Conservation (phyloP, 352 stramenopile species). For the Saprolegnia parasitica region DNA sequence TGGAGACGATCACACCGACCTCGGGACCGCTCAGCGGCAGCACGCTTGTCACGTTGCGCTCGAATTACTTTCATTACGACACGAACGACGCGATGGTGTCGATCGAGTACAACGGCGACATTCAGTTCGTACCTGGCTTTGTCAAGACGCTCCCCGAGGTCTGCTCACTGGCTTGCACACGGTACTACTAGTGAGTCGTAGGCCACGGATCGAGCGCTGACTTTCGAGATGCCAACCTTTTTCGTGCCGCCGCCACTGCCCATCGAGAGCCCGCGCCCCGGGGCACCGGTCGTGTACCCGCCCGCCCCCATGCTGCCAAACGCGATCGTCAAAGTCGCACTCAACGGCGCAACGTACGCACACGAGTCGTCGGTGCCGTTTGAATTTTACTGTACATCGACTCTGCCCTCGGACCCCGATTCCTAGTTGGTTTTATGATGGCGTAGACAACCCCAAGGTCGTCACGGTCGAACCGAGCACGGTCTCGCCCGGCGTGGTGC, state of each 20-base stretch:
- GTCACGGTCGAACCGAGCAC: background rate
- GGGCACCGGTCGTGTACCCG: background rate
- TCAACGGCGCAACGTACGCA: constrained; percentile 9
- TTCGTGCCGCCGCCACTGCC: background rate
- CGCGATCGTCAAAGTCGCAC: background rate
- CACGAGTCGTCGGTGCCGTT: constrained; percentile 5
- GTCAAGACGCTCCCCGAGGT: constrained; percentile 8
- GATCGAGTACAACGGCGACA: constrained; percentile 34
- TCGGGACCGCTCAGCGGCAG: constrained; percentile 40
- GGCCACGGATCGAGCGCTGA: background rate
- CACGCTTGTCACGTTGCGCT: constrained; percentile 46
- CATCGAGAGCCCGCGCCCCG: background rate
- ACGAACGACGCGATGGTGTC: constrained; percentile 46
- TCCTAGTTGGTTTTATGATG: background rate
- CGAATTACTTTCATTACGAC: constrained; percentile 56
- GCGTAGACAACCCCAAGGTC: constrained; percentile 7
- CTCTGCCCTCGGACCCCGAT: no score
- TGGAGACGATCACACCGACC: constrained; percentile 40
- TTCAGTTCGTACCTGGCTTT: constrained; percentile 3
- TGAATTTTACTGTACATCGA: constrained; percentile 20
- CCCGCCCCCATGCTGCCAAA: background rate
- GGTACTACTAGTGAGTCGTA: background rate
- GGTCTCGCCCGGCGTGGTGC: background rate
- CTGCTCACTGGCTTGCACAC: background rate
- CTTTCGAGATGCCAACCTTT: constrained; percentile 13